Base-by-base conservation (phyloP, 2,329 filamentous ascomycete species). In the Erysiphe pulchra region DNA sequence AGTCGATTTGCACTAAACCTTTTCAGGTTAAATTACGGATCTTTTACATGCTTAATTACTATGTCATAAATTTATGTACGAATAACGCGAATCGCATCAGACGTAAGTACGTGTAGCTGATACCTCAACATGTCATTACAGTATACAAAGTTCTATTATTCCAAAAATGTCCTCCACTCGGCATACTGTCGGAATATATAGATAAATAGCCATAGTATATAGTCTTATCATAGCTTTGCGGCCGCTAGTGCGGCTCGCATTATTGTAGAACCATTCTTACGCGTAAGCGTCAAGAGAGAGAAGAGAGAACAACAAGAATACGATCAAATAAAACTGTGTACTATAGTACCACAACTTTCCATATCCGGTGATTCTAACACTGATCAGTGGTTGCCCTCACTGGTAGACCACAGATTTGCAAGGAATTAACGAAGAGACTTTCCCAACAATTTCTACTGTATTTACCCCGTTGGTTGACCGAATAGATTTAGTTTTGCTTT, bases 281-380 rank as follows among this genome's bases (percentile, higher is more conserved):
- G 36, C 36, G 16, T 38, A 9, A n/a, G 36, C 13, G n/a, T 17
- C 9, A 4, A 9, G 13, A 8, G 4, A 38, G 13, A 38, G 36
- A 17, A 38, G 36, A 48, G 50, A 55, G 50, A 57, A 38, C 13
- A 38, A 38, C n/a, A 38, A 38, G 14, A 38, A 38, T n/a, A 38
- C 9, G 16, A n/a, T 9, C 36, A 16, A 38, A 9, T 9, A 38
- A 12, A 17, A 24, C 16, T 38, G 36, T 38, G 2, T n/a, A 38
- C 36, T 38, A 17, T n/a, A n/a, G 36, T 38, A 38, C 36, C n/a
- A 38, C 36, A 38, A 38, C 16, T 38, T 38, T 24, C 20, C 20
- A 24, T n/a, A n/a, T 12, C 39, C 39, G 10, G 39, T 28, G 39
- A 41, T 41, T 24, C 39, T 30, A 41, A 41, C 39, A 41, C 39